phyloP scores from a whole-genome alignment of 176 grass and related monocot species.

The Avena eriantha region DNA sequence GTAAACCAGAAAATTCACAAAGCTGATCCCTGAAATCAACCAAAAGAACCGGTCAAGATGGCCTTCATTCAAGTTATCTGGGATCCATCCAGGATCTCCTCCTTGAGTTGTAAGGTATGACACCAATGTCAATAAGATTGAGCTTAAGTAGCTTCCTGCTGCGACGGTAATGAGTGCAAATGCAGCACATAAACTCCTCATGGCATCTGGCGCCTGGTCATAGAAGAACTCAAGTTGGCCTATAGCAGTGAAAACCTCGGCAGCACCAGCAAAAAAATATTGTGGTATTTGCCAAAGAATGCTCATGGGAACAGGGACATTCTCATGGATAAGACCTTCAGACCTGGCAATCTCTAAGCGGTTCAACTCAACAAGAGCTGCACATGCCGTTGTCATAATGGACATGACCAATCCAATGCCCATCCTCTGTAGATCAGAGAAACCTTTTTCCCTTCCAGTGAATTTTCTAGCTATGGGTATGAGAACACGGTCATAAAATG shows the following conservation, averaged over 20 bases:
- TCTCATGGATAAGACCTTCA: constrained; percentile 62
- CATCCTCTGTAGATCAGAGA: constrained; percentile 82
- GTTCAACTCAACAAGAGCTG: constrained; percentile 74
- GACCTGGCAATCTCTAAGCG: constrained; percentile 65
- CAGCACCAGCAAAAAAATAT: constrained; percentile 73
- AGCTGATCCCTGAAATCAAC: constrained; percentile 77
- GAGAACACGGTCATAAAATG: constrained; percentile 76
- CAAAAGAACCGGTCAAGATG: constrained; percentile 96
- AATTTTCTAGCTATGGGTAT: constrained; percentile 70
- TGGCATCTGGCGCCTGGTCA: constrained; percentile 78
- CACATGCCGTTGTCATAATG: constrained; percentile 69
- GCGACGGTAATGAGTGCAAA: constrained; percentile 70
- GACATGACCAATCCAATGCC: constrained; percentile 85
- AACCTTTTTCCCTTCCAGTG: constrained; percentile 77
- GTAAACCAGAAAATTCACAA: constrained; percentile 73
- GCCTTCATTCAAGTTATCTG: constrained; percentile 89
- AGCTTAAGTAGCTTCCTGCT: constrained; percentile 79
- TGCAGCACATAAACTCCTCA: constrained; percentile 85
- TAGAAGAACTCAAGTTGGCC: constrained; percentile 86
- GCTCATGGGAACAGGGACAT: constrained; percentile 67
- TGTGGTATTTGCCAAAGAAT: constrained; percentile 94
- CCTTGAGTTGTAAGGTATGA: constrained; percentile 69
- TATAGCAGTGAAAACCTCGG: constrained; percentile 81
- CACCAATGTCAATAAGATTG: constrained; percentile 66
- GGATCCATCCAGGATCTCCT: constrained; percentile 83